Evolutionary conservation across 495 filamentous ascomycete genomes (phyloP).

Genomic region (Clohesyomyces aquaticus): DNA sequence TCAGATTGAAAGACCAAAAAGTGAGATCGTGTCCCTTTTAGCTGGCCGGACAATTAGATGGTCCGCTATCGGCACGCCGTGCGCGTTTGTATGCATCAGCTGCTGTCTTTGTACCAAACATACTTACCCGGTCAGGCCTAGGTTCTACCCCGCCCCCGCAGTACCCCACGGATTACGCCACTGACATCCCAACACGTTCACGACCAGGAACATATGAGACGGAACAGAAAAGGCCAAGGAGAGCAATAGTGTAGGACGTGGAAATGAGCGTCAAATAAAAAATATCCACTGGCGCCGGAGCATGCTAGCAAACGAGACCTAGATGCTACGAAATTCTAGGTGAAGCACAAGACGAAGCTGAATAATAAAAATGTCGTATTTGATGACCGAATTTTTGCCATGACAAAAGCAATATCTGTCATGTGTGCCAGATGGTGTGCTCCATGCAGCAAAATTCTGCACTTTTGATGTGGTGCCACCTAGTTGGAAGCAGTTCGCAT

Average conservation of each 20-base stretch:
- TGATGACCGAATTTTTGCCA: slow-evolving; percentile 5
- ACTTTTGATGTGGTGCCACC: neutral
- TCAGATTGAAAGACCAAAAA: slow-evolving; percentile 2
- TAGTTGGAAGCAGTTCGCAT: slow-evolving; percentile 9
- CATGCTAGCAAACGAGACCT: no score
- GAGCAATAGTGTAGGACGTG: neutral
- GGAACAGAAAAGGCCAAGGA: neutral
- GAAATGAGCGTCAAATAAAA: no score
- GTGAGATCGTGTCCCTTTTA: slow-evolving; percentile 4
- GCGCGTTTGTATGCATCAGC: slow-evolving; percentile 26
- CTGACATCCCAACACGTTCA: slow-evolving; percentile 13
- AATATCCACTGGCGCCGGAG: no score
- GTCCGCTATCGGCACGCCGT: slow-evolving; percentile 23
- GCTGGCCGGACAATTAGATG: slow-evolving; percentile 13
- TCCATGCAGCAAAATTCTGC: neutral
- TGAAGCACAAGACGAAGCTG: neutral
- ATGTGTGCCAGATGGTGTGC: neutral
- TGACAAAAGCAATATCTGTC: slow-evolving; percentile 23
- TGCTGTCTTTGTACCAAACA: slow-evolving; percentile 13
- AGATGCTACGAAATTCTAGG: no score
- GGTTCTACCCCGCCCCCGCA: slow-evolving; percentile 36
- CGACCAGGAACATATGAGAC: no score
- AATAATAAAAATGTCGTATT: slow-evolving; percentile 12
- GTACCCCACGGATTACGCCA: slow-evolving; percentile 37
- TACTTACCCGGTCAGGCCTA: slow-evolving; percentile 12